These are phyloP conservation scores for Acrocalymma vagum DNA, from an alignment of 2,329 filamentous ascomycete species.

Conservation along the genomic window DNA sequence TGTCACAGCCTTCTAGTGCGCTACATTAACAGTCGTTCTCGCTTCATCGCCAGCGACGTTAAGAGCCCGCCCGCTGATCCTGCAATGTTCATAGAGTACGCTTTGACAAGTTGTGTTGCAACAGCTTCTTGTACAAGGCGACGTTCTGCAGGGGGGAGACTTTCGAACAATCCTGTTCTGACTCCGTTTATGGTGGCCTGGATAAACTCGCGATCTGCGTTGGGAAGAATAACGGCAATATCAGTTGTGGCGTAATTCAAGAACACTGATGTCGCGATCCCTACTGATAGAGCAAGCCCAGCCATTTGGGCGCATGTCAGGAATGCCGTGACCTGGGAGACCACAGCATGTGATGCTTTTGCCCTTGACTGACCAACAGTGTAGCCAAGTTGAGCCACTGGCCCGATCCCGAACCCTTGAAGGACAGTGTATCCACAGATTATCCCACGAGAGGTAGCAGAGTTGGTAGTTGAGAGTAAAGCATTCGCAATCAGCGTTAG, in stretches of 20 bases:
- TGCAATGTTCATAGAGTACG: slow-evolving; percentile 13
- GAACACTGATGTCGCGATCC: slow-evolving; percentile 22
- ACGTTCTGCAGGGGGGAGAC: slow-evolving; percentile 1
- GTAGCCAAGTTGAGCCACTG: slow-evolving; percentile 11
- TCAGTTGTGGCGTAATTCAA: slow-evolving; percentile 11
- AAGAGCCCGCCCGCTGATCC: slow-evolving; percentile 10
- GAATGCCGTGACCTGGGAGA: slow-evolving; percentile 17
- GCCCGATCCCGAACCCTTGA: slow-evolving; percentile 7
- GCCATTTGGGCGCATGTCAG: slow-evolving; percentile 21
- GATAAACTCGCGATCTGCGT: slow-evolving; percentile 1
- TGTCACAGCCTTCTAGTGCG: too few relatives aligned
- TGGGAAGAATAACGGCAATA: slow-evolving; percentile 13
- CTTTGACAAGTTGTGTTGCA: slow-evolving; percentile 8
- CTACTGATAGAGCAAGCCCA: slow-evolving; percentile 18
- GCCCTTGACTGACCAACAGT: slow-evolving; percentile 13
- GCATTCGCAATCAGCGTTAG: slow-evolving; percentile 14
- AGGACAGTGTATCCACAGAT: slow-evolving; percentile 22
- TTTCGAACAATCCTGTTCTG: slow-evolving; percentile 7
- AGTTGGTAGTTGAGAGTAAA: slow-evolving; percentile 12
- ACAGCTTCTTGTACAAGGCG: slow-evolving; percentile 3
- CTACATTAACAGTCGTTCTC: slow-evolving; percentile 5
- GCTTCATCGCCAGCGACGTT: slow-evolving; percentile 10
- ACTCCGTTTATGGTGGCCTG: slow-evolving; percentile 11
- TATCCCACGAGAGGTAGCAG: slow-evolving; percentile 6
- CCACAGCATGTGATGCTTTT: slow-evolving; percentile 1